Evolutionary conservation across 1,284 basidiomycete genomes (phyloP), one percentile per base, ranked within the genome.

Genomic region (Cutaneotrichosporon sp.): DNA sequence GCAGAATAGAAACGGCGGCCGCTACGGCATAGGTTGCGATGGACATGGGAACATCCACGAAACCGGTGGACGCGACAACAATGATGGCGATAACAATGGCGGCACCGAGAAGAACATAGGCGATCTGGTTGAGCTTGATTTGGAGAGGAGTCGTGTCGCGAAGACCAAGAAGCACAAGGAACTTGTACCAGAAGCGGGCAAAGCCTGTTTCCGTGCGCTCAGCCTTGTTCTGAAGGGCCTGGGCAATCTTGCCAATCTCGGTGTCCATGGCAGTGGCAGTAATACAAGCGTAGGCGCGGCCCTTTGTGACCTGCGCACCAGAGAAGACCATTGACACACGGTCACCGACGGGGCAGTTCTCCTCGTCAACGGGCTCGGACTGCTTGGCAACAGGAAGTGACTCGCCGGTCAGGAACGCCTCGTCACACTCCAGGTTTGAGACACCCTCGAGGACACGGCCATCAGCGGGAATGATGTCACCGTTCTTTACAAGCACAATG

Each of bases 391-490:
- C 83, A 57, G 84, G 84, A 12, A 85, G 81, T 78, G 79, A 80
- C 66, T 84, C 83, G 42, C 84, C 85, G 4, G 84, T 86, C n/a
- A 87, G 75, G 29, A 86, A 77, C 4, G 83, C 82, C 64, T 86
- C 84, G 58, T 85, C 84, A 17, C 79, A 71, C 63, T 83, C 82
- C 25, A 84, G 70, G 61, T 81, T 80, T 42, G 71, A 68, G 17
- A 69, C 59, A 6, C 74, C 75, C 5, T 75, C 74, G 25, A 79
- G 64, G 9, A 78, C 62, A 47, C 81, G 67, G 41, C 80, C 77
- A 62, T 84, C 82, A 42, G 82, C 81, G 11, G 82, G 82, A 14
- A 84, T 77, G 44, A 82, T 79, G 63, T 84, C 82, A 31, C 83
- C 82, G 19, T 77, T 78, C 58, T 79, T 79, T 49, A 84, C 71